phyloP scores from a whole-genome alignment of 495 filamentous ascomycete genomes.

The Arthonia radiata region DNA sequence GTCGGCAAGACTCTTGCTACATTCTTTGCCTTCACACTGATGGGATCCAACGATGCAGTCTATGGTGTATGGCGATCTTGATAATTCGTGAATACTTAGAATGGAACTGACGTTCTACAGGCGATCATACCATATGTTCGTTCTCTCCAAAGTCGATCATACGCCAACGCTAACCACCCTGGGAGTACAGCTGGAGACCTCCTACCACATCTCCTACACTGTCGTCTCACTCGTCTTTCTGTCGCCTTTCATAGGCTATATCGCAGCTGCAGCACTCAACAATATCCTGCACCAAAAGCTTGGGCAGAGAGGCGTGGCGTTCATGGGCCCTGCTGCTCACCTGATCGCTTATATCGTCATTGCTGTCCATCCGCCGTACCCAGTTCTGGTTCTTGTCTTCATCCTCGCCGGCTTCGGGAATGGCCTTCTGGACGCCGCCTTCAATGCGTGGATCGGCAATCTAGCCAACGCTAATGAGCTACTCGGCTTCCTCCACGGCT shows the following conservation, averaged over 20 bases:
- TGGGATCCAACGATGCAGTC: no score
- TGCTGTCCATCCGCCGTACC: conserved; percentile 31
- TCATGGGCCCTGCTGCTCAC: conserved; percentile 37
- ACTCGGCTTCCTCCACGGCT: conserved; percentile 30
- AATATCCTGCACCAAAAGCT: conserved; percentile 29
- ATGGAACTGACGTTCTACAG: no score
- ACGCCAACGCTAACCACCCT: no score
- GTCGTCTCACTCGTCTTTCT: conserved; percentile 39
- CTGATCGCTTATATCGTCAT: conserved; percentile 37
- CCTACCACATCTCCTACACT: conserved; percentile 32
- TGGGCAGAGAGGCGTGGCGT: conserved; percentile 52
- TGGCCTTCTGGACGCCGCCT: conserved; percentile 33
- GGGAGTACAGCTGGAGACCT: conserved; percentile 31
- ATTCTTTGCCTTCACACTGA: no score
- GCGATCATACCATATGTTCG: no score
- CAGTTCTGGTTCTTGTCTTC: no score
- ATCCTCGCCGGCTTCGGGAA: no score
- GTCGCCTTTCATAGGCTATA: conserved; percentile 34
- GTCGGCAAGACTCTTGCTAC: no score
- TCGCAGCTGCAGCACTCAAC: conserved; percentile 28
- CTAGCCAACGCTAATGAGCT: conserved; percentile 37
- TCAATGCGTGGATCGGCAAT: conserved; percentile 40
- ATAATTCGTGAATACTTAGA: no score
- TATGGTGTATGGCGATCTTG: no score
- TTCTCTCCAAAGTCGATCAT: no score